phyloP scores from a whole-genome alignment of 441 rosid species.

The Gossypium lobatum region DNA sequence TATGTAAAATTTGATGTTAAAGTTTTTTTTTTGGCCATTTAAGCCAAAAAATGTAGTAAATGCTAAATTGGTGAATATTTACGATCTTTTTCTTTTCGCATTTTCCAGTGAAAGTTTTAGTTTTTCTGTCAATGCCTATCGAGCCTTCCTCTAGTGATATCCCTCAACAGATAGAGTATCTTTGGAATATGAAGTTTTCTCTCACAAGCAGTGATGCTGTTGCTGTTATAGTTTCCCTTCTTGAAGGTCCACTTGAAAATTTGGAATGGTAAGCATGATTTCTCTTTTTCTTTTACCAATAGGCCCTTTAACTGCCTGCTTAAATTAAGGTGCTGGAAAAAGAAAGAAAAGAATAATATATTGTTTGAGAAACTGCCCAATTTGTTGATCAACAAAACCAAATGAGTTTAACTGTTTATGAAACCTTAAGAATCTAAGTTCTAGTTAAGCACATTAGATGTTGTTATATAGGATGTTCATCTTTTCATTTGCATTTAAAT shows the following conservation, averaged over 20 bases:
- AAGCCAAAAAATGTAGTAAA: background rate
- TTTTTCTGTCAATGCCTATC: conserved; percentile 81
- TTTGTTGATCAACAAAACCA: background rate
- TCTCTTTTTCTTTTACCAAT: conserved; percentile 20
- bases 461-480: background rate
- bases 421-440: background rate
- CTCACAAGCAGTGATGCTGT: conserved; percentile 58
- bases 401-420: background rate
- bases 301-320: background rate
- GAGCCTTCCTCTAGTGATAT: conserved; percentile 69
- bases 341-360: background rate
- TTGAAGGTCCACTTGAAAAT: conserved; percentile 76
- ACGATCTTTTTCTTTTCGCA: background rate
- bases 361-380: background rate
- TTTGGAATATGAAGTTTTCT: conserved; percentile 80
- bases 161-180: conserved; percentile 71
- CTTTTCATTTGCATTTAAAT: background rate
- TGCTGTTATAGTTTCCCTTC: conserved; percentile 67
- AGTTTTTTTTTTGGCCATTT: background rate
- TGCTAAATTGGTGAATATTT: background rate
- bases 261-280: conserved; percentile 50
- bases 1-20: conserved; percentile 17
- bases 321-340: background rate
- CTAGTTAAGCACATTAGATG: conserved; percentile 3
- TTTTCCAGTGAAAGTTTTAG: conserved; percentile 79